Evolutionary conservation across 23 red algal genomes (phyloP).

Genomic region (Gracilaria domingensis): DNA sequence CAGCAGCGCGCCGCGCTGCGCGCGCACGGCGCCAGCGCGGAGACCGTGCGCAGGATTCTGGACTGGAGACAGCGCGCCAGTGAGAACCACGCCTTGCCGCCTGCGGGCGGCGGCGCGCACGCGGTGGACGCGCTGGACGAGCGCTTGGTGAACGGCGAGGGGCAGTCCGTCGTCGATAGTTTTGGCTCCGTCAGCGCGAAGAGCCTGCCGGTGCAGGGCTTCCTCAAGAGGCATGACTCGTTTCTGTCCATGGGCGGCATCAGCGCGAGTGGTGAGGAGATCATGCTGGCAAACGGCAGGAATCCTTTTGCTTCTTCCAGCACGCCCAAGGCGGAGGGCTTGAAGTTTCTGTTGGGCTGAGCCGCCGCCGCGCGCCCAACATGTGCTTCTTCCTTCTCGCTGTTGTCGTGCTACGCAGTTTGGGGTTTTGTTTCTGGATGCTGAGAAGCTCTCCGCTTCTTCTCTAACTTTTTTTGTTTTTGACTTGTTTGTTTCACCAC

Average conservation of each 20-base stretch:
- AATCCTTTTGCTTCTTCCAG: constrained; percentile 32
- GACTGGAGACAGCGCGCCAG: constrained; percentile 56
- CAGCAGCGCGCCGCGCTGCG: not conserved
- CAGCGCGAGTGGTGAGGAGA: constrained; percentile 41
- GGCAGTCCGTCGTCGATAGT: constrained; percentile 5
- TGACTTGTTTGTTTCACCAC: not conserved
- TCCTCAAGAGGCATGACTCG: constrained; percentile 47
- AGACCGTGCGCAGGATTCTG: constrained; percentile 37
- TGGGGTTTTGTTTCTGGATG: not conserved
- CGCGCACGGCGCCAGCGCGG: constrained; percentile 2
- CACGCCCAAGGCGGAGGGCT: constrained; percentile 36
- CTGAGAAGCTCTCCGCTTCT: not conserved
- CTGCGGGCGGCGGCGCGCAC: not conserved
- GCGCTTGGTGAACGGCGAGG: not conserved
- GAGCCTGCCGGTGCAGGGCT: constrained; percentile 67
- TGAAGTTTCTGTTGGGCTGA: constrained; percentile 43
- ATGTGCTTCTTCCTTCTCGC: too few relatives aligned
- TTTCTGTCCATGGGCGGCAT: constrained; percentile 49
- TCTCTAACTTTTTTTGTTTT: constrained; percentile 1
- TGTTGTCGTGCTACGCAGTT: too few relatives aligned
- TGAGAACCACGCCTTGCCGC: not conserved
- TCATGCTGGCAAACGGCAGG: constrained; percentile 41
- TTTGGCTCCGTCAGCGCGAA: constrained; percentile 51
- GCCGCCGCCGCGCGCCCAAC: too few relatives aligned
- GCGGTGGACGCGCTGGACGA: not conserved